Base-by-base conservation (phyloP, 768 basidiomycete species). In the Pleurotus salmoneostramineus region DNA sequence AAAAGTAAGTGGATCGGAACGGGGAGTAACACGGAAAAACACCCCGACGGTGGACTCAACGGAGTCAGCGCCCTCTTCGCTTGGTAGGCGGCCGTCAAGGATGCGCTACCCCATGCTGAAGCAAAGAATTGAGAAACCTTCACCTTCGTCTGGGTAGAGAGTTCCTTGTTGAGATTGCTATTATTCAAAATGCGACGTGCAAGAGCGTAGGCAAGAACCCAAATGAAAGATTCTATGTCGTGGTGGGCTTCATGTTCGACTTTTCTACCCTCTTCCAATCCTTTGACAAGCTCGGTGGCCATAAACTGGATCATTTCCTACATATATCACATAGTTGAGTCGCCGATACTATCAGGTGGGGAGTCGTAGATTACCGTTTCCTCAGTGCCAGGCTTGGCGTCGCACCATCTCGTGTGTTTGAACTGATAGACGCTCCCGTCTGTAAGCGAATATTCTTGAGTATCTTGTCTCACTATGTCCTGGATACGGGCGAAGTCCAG, bases 251-350 rank as follows among this genome's bases (percentile, higher is more conserved):
- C 34, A 31, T 58, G 57, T 33, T 44, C 35, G 36, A 51, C 35
- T 42, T 32, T 6, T 17, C 17, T 21, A 4, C 32, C 35, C 7
- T n/a, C 15, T 3, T 17, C 31, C 42, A 49, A 17, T 42, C 58
- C 63, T 14, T 43, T 17, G 37, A 64, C 44, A 44, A 58, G 50
- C 33, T 57, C 46, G 4, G 33, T 45, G n/a, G 66, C 61, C 65
- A 68, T 64, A 58, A 68, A 65, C 17, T 66, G 66, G 17, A 62
- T 45, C 4, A 65, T 68, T 21, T 65, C 66, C 66, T 61, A 31
- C 10, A 31, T 61, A 43, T 44, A 31, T 34, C 14, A 32, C 34
- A 59, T 43, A n/a, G 32, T 45, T 33, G 14, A 42, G 21, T 11
- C 5, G n/a, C 12, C 10, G 21, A 55, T 35, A 27, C 7, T 43